Evolutionary conservation across 2,329 filamentous ascomycete species (phyloP), one percentile per base, ranked within the genome.

Genomic region (Colletotrichum trifolii): DNA sequence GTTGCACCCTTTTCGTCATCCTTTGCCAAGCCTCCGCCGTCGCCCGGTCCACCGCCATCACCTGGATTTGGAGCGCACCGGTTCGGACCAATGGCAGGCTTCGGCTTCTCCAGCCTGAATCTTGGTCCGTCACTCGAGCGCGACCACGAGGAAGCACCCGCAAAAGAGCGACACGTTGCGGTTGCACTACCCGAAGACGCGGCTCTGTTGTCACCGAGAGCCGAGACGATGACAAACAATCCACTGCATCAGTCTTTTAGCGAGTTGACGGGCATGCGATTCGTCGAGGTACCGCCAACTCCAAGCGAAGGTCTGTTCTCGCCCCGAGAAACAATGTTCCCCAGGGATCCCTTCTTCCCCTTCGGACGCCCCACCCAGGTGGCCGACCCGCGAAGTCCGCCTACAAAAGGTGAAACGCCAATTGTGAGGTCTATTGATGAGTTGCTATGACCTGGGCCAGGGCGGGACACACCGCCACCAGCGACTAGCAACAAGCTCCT

Each of bases 401-500:
- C 91, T 0, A 91, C 90, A 11, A 87, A 86, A 71, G 91, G 91
- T 43, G 90, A 91, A 74, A 88, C 87, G 63, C 90, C 91, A 3
- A 94, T 95, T 66, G 87, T 89, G 55, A 84, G 91, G 61, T 94
- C 90, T 64, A 95, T 95, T 71, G 90, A 92, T 74, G 91, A 94
- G 72, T 82, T 93, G 55, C 81, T 94, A 76, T 94, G 83, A 82
- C 55, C 59, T 36, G 52, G 15, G 62, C 40, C 62, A 54, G 50
- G 25, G 45, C 52, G 53, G 47, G 33, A 56, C 33, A 57, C 58
- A 57, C 52, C 40, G 58, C 59, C 62, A 59, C 56, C 59, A 45
- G 62, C 49, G 35, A 52, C 52, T 56, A 47, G 54, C 52, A 63
- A 11, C 25, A 47, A 63, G 47, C 42, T 52, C 38, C 39, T 17